A percentile compares a stretch with the other conserved stretches of the same genome.
These are phyloP conservation scores for Meripilus lineatus DNA, from an alignment of 1,284 basidiomycete species.

Conservation along the genomic window DNA sequence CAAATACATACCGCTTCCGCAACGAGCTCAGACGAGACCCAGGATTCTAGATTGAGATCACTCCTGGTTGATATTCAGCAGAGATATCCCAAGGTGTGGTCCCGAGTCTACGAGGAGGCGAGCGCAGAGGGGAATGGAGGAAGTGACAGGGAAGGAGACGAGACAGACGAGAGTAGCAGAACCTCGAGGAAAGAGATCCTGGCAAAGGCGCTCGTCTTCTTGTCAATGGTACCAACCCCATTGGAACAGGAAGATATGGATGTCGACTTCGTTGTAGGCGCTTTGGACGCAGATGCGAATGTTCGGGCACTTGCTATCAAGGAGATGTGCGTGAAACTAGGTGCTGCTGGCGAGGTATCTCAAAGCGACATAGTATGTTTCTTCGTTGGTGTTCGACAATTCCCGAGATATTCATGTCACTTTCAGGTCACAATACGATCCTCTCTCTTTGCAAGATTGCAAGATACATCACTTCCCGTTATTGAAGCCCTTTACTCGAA, in stretches of 20 bases:
- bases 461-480: conserved; percentile 59
- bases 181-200: too few species aligned
- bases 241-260: conserved; percentile 9
- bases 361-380: conserved; percentile 37
- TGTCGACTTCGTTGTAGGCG: conserved; percentile 47
- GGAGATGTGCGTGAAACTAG: conserved; percentile 39
- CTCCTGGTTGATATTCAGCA: conserved; percentile 16
- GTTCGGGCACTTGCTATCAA: conserved; percentile 50
- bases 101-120: conserved; percentile 33
- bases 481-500: conserved; percentile 62
- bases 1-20: too few species aligned
- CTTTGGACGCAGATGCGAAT: conserved; percentile 45
- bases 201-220: too few species aligned
- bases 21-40: neutral
- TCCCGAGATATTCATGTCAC: conserved; percentile 3
- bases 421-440: conserved; percentile 43
- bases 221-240: too few species aligned
- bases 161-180: too few species aligned
- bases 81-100: conserved; percentile 47
- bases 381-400: conserved; percentile 5
- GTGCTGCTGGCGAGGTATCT: conserved; percentile 24
- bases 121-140: conserved; percentile 34
- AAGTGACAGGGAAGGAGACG: too few species aligned
- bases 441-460: conserved; percentile 56
- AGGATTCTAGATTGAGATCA: conserved; percentile 7